Base-by-base conservation (phyloP, 2,329 filamentous ascomycete species). In the Calonectria naviculata region DNA sequence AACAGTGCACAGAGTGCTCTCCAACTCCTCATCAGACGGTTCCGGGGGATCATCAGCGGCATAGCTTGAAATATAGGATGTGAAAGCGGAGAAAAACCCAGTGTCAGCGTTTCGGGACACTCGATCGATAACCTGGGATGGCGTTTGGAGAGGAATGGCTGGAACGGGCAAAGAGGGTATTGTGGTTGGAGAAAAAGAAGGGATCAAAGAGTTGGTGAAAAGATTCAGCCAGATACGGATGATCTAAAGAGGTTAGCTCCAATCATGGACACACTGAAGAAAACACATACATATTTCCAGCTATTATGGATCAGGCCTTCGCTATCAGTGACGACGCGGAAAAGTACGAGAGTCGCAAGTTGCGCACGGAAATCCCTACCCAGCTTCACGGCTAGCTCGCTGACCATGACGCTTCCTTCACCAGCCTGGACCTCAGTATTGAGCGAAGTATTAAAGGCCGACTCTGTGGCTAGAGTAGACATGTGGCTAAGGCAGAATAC, bases 61-160 rank as follows among this genome's bases (percentile, higher is more conserved):
- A 81, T 99, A 98, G 82, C 96, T 98, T n/a, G 95, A 97, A 36
- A 99, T 95, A 79, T 98, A 99, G 6, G 94, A 97, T 0, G 96
- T 97, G 78, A 99, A 94, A 1, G 96, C 95, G 5, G 95, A 98
- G 81, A 99, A 95, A 61, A 99, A 90, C 7, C 97, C 95, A 3
- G 92, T 92, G 31, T 99, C 97, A 69, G 88, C 90, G 38, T 92
- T 87, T 74, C 94, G 93, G 47, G 93, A 89, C 68, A 92, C 95
- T 68, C 96, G 92, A 81, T 98, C 97, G 74, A 99, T 95, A 60
- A 98, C 91, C 80, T 98, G 95, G 12, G 95, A 97, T 2, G 97
- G 95, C 15, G 91, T 94, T 79, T 98, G 96, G 58, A 98, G 87
- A 4, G 97, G 95, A 77, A 99, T 98, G 2, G 93, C 87, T 1